Percentiles rank a stretch among this genome's conserved stretches.
Conservation (phyloP, 306 rosid species). For the Betula pendula region DNA sequence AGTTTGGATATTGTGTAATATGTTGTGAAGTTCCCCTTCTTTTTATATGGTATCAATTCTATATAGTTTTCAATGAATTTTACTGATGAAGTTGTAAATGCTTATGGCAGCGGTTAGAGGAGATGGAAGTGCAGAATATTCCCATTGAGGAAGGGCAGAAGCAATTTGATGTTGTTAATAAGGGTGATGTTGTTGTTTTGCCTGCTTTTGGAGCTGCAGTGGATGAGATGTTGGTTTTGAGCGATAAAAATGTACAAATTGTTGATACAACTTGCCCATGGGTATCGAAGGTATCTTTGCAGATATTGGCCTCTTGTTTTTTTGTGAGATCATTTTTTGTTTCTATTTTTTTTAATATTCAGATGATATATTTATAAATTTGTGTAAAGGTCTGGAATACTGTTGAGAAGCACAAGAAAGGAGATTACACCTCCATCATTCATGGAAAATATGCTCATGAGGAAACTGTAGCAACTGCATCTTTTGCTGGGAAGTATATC, state of each 20-base stretch:
- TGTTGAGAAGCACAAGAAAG: constrained; percentile 94
- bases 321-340: constrained; percentile 7
- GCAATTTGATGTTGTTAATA: constrained; percentile 73
- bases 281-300: constrained; percentile 81
- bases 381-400: constrained; percentile 80
- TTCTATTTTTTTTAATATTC: constrained; percentile 18
- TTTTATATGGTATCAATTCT: background rate
- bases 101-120: constrained; percentile 68
- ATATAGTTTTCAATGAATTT: background rate
- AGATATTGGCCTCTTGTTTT: constrained; percentile 7
- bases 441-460: constrained; percentile 93
- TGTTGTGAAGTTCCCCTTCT: background rate
- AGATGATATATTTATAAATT: constrained; percentile 29
- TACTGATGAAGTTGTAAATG: constrained; percentile 7
- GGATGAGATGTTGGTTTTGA: constrained; percentile 89
- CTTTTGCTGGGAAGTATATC: constrained; percentile 87
- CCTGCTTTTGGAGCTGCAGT: constrained; percentile 99
- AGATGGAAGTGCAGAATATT: constrained; percentile 74
- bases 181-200: constrained; percentile 90
- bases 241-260: constrained; percentile 75
- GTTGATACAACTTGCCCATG: constrained; percentile 99
- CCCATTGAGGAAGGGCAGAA: constrained; percentile 69
- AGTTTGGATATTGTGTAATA: background rate
- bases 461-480: constrained; percentile 95
- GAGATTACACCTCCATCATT: constrained; percentile 85